Evolutionary conservation across 495 filamentous ascomycete genomes (phyloP), one percentile per base, ranked within the genome.

Genomic region (Lineolata rhizophorae): DNA sequence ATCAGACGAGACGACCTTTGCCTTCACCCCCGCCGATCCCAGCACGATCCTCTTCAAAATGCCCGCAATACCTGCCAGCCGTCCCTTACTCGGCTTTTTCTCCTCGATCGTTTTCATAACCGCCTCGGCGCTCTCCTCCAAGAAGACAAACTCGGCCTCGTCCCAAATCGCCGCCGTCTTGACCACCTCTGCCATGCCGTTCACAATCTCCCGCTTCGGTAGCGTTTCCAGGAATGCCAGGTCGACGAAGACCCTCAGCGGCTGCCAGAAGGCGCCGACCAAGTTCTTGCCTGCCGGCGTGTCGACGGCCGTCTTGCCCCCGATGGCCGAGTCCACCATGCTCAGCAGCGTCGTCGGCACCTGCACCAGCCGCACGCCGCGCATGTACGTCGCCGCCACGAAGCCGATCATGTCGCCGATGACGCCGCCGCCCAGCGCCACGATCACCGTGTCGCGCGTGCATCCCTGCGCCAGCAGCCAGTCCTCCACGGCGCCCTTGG

Each of bases 241-340:
- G 55, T 97, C 87, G 38, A 97, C 84, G 47, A 87, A 97, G 42
- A 93, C 80, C 37, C 78, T 70, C 42, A 73, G 65, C 18, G 87
- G 87, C 49, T 95, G 87, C 82, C 83, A 93, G 57, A 97, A 95
- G 21, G 90, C 67, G 14, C 87, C 87, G 27, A 95, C 77, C 31
- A 97, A 59, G 49, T 97, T 97, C 62, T 97, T 97, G 30, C 87
- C 87, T 43, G 81, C 64, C n/a, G 87, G 84, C 1, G 78, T 85
- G 45, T 97, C 87, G 50, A 97, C 94, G 32, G 87, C 87, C 11
- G 90, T 95, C 64, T 97, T 97, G 27, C 87, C 87, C 34, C 87
- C 87, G 52, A 97, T 93, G 26, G 82, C 92, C 19, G 84, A 94
- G 55, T 97, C 87, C 13, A 97, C 87, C 87, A 97, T 97, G 37